A percentile compares a stretch with the other conserved stretches of the same genome.
Evolutionary conservation across 306 rosid genomes (phyloP).

Genomic region (Quercus agrifolia): DNA sequence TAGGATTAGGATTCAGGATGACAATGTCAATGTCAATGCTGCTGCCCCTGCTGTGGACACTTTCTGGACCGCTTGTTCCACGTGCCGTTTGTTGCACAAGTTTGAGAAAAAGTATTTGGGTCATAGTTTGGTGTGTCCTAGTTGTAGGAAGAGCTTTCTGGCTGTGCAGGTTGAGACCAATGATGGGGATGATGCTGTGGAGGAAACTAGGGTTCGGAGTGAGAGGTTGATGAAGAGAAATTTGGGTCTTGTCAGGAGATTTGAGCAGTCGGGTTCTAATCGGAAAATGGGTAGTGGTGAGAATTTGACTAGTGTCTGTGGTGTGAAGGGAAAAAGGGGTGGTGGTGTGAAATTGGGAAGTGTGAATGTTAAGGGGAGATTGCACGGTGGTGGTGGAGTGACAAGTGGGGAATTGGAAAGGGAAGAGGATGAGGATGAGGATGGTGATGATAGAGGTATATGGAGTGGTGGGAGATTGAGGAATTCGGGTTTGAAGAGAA

Average conservation of each 20-base stretch:
- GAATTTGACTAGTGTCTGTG: background rate
- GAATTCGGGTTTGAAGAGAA: constrained; percentile 50
- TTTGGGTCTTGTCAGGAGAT: background rate
- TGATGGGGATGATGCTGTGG: constrained; percentile 22
- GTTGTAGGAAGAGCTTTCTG: constrained; percentile 66
- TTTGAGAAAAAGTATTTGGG: constrained; percentile 74
- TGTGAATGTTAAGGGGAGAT: constrained; percentile 19
- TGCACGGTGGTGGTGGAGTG: constrained; percentile 17
- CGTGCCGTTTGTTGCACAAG: constrained; percentile 73
- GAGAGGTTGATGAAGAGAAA: constrained; percentile 23
- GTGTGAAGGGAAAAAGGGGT: constrained; percentile 17
- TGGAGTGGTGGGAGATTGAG: constrained; percentile 39
- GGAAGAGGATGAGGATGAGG: constrained; percentile 4
- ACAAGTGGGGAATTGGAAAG: constrained; percentile 7
- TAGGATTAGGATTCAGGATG: constrained; percentile 58
- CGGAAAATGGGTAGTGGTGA: constrained; percentile 1
- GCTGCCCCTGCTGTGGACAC: constrained; percentile 31
- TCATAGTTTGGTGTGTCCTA: constrained; percentile 65
- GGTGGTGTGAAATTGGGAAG: constrained; percentile 22
- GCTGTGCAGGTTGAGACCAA: constrained; percentile 53
- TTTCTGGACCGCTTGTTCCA: constrained; percentile 78
- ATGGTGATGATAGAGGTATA: background rate
- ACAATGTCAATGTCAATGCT: constrained; percentile 30
- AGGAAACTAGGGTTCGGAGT: constrained; percentile 29
- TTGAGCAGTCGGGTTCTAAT: constrained; percentile 4